Base-by-base conservation (phyloP, 495 filamentous ascomycete species). In the Pyronema omphalodes region DNA sequence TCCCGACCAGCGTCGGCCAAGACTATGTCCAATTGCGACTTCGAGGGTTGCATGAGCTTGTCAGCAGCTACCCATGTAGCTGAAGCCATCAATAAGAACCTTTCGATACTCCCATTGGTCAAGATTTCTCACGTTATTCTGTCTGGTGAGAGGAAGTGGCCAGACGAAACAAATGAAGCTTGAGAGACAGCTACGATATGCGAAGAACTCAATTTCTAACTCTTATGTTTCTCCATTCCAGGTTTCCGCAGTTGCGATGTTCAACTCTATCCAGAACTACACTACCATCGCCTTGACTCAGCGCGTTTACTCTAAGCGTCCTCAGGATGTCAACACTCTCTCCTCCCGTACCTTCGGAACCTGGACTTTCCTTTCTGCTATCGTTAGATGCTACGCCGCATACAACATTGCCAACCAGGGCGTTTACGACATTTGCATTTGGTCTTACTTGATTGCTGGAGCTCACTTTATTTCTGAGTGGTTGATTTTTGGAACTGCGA, bases 331-430 rank as follows among this genome's bases (percentile, higher is more conserved):
- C 18, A 86, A 81, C 3, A 73, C 81, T 4, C 78, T 95, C 37
- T 81, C 81, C 19, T 78, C 83, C 6, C 82, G 91, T 51, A 76
- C 84, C 8, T 95, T 96, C 65, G 93, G 86, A 41, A 93, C 86
- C 54, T 99, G 87, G 78, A 95, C 88, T 0, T 74, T 89, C 57
- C 66, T 94, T 48, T 75, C 80, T 9, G 71, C 76, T 36, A 68
- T 94, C 36, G 73, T 96, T 47, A 78, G 91, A 33, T 62, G 88
- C 57, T 93, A 91, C 60, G 85, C 86, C 8, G 84, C 83, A 23
- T 95, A 94, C 72, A 72, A 94, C 66, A 82, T 94, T 54, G 69
- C 75, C 39, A 77, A 83, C 52, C 71, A 77, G 2, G 69, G 70
- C 35, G 66, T 84, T 8, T 98, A 94, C 62, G 74, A 91, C 58